Percentiles rank a stretch among this genome's conserved stretches.
phyloP scores from a whole-genome alignment of 2,329 filamentous ascomycete genomes.

The Stachybotrys elegans region DNA sequence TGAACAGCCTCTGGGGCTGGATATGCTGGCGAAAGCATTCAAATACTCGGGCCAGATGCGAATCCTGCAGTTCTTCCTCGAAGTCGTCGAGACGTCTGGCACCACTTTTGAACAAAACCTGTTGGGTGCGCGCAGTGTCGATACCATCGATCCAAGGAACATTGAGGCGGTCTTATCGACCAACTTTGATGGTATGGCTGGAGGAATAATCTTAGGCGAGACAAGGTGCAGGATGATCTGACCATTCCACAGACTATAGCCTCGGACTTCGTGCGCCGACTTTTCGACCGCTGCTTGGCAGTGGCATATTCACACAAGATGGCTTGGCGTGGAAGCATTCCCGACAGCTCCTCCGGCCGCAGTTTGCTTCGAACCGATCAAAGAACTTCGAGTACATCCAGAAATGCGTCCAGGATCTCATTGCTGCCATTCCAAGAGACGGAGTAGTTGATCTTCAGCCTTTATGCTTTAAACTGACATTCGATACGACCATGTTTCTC shows the following conservation, averaged over 20 bases:
- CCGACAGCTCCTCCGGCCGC: constrained; percentile 22
- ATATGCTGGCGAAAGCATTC: constrained; percentile 3
- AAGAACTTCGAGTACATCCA: constrained; percentile 16
- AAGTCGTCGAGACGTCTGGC: constrained; percentile 5
- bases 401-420: constrained; percentile 11
- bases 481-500: constrained; percentile 44
- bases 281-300: constrained; percentile 8
- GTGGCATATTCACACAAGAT: constrained; percentile 21
- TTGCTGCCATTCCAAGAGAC: neutral
- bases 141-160: constrained; percentile 36
- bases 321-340: constrained; percentile 35
- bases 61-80: constrained; percentile 5
- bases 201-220: too few relatives aligned
- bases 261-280: constrained; percentile 4
- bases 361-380: constrained; percentile 13
- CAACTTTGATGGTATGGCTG: constrained; percentile 31
- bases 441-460: constrained; percentile 33
- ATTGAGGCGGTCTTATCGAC: constrained; percentile 45
- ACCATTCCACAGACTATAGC: neutral
- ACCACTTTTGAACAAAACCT: constrained; percentile 8
- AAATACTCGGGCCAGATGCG: neutral
- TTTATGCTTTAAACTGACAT: constrained; percentile 39
- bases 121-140: constrained; percentile 5
- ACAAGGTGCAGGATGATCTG: too few relatives aligned
- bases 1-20: constrained; percentile 4